A percentile compares a stretch with the other conserved stretches of the same genome.
Conservation (phyloP, 2,329 filamentous ascomycete species). For the Fusarium sp. region DNA sequence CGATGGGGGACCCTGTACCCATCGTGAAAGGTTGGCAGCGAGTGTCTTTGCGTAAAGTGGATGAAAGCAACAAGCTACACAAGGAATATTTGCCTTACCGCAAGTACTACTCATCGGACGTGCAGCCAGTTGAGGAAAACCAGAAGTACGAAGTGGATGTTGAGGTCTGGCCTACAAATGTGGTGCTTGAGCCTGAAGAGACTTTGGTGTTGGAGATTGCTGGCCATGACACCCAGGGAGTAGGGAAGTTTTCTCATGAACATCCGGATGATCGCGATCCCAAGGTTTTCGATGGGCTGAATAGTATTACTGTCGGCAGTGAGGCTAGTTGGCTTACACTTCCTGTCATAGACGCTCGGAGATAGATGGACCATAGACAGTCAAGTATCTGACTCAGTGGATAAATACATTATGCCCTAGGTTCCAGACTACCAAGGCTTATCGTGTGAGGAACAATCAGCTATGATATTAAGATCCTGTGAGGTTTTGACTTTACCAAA, state of each 20-base stretch:
- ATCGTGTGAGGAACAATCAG: no score
- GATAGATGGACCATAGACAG: accelerated
- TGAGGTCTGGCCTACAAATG: slow-evolving; percentile 72
- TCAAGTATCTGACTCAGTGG: no score
- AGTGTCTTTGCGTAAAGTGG: slow-evolving; percentile 63
- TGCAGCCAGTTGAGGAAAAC: slow-evolving; percentile 61
- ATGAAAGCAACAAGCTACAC: slow-evolving; percentile 53
- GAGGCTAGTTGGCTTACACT: neutral
- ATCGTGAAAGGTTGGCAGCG: slow-evolving; percentile 72
- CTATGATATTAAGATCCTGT: no score
- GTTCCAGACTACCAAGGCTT: no score
- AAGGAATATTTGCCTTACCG: slow-evolving; percentile 64
- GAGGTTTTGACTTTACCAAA: no score
- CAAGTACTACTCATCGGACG: slow-evolving; percentile 66
- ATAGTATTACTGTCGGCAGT: neutral
- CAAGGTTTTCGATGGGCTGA: neutral
- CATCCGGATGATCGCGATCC: slow-evolving; percentile 52
- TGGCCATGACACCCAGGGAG: slow-evolving; percentile 67
- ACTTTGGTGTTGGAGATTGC: slow-evolving; percentile 64
- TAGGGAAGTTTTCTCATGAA: slow-evolving; percentile 64
- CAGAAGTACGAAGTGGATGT: slow-evolving; percentile 69
- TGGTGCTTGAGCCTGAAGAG: slow-evolving; percentile 58
- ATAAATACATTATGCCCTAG: no score
- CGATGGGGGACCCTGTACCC: slow-evolving; percentile 70
- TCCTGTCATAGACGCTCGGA: neutral